Conservation (phyloP, 257 asterid genomes). For the Solanum medicagineum region DNA sequence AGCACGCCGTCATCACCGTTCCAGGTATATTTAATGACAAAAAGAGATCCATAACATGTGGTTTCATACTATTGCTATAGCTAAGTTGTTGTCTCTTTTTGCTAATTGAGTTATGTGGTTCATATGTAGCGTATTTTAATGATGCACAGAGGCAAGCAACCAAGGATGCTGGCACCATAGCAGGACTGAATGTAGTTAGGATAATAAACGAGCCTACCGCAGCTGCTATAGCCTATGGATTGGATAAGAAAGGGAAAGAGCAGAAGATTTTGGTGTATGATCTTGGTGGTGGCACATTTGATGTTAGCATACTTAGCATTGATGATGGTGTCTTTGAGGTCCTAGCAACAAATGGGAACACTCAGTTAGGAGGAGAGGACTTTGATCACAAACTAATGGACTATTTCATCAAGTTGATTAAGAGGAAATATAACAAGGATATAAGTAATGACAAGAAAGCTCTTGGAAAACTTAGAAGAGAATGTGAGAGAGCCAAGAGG, state of each 20-base stretch:
- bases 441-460: slow-evolving; percentile 10
- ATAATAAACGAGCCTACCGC: neutral
- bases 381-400: slow-evolving; percentile 11
- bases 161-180: slow-evolving; percentile 2
- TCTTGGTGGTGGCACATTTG: slow-evolving; percentile 8
- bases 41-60: neutral
- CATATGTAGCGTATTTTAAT: neutral
- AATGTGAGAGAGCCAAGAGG: slow-evolving; percentile 14
- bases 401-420: slow-evolving; percentile 6
- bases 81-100: neutral
- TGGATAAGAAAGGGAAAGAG: neutral
- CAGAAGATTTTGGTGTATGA: neutral
- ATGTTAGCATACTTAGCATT: slow-evolving; percentile 13
- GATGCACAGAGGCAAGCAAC: slow-evolving; percentile 9
- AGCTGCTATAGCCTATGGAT: neutral
- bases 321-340: slow-evolving; percentile 20
- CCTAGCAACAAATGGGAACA: slow-evolving; percentile 13
- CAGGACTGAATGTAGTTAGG: slow-evolving; percentile 3
- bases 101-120: neutral
- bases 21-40: neutral
- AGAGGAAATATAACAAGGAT: slow-evolving; percentile 14
- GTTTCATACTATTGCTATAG: neutral
- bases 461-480: slow-evolving; percentile 14
- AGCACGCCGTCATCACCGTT: slow-evolving; percentile 11
- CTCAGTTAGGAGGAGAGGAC: slow-evolving; percentile 20